Conservation (phyloP, 2,329 filamentous ascomycete genomes). For the Fusarium sp. region DNA sequence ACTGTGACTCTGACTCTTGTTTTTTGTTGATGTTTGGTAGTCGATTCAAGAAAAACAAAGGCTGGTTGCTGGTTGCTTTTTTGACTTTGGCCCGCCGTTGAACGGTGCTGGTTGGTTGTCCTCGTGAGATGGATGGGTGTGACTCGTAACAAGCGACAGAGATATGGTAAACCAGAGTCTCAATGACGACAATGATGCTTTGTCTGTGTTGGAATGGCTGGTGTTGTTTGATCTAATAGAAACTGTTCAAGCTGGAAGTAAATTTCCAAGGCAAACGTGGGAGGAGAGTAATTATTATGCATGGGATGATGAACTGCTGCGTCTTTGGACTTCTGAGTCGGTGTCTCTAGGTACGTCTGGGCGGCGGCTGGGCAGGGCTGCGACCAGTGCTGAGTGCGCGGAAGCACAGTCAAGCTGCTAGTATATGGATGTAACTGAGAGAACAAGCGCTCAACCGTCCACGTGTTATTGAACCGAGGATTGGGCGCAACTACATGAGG, state of each 20-base stretch:
- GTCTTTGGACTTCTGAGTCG: slow-evolving; percentile 19
- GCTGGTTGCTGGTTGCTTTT: slow-evolving; percentile 21
- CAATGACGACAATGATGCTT: slow-evolving; percentile 18
- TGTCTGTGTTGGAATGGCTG: slow-evolving; percentile 1
- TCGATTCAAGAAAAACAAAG: slow-evolving; percentile 34
- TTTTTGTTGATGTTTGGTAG: slow-evolving; percentile 35
- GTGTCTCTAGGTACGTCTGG: slow-evolving; percentile 15
- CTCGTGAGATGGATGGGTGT: slow-evolving; percentile 31
- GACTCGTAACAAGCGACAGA: slow-evolving; percentile 40
- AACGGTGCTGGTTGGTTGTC: slow-evolving; percentile 33
- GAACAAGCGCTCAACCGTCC: slow-evolving; percentile 44
- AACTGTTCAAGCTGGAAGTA: slow-evolving; percentile 11
- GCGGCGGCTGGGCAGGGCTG: slow-evolving; percentile 38
- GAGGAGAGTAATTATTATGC: slow-evolving; percentile 18
- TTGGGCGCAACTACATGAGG: slow-evolving; percentile 48
- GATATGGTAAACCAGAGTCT: slow-evolving; percentile 2
- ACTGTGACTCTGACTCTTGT: slow-evolving; percentile 31
- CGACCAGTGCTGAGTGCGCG: slow-evolving; percentile 7
- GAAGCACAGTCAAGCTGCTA: slow-evolving; percentile 4
- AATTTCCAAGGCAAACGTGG: slow-evolving; percentile 33
- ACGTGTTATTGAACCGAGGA: slow-evolving; percentile 49
- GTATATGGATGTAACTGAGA: slow-evolving; percentile 25
- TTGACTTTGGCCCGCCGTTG: slow-evolving; percentile 26
- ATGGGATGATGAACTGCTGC: slow-evolving; percentile 36
- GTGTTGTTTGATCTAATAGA: slow-evolving; percentile 3